Conservation (phyloP, 176 grass and related monocot species). For the barley (Hordeum vulgare) region DNA sequence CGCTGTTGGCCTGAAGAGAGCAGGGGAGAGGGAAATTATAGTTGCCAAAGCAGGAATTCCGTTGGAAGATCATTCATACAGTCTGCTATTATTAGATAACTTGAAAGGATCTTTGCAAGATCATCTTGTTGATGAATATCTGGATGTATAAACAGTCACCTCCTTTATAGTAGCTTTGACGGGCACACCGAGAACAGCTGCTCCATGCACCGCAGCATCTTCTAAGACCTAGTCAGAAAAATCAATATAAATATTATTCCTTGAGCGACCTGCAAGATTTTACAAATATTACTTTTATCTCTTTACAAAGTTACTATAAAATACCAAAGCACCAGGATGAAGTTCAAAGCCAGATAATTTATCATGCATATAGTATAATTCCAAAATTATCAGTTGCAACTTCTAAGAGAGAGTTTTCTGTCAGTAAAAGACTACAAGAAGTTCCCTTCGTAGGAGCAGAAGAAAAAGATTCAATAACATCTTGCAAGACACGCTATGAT, state of each 20-base stretch:
- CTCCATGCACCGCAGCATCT: slow-evolving; percentile 82
- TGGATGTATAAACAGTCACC: slow-evolving; percentile 25
- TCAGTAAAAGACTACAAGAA: background rate
- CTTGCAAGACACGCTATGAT: background rate
- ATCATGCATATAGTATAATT: background rate
- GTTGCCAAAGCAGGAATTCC: background rate
- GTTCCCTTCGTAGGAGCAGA: background rate
- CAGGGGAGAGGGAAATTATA: background rate
- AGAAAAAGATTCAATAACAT: background rate
- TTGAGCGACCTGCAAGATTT: background rate
- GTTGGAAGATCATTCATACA: background rate
- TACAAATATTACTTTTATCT: background rate
- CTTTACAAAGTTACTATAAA: background rate
- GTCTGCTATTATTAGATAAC: background rate
- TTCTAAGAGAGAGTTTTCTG: background rate
- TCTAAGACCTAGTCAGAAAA: slow-evolving; percentile 64
- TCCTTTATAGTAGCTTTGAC: slow-evolving; percentile 97
- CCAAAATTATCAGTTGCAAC: background rate
- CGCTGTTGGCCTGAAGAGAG: slow-evolving; percentile 51
- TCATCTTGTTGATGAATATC: background rate
- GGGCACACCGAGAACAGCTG: slow-evolving; percentile 97
- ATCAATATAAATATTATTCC: slow-evolving; percentile 7
- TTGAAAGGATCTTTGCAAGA: background rate
- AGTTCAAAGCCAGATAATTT: background rate
- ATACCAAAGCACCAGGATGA: background rate